Base-by-base conservation (phyloP, 2,329 filamentous ascomycete species). In the Didymella pinodella region DNA sequence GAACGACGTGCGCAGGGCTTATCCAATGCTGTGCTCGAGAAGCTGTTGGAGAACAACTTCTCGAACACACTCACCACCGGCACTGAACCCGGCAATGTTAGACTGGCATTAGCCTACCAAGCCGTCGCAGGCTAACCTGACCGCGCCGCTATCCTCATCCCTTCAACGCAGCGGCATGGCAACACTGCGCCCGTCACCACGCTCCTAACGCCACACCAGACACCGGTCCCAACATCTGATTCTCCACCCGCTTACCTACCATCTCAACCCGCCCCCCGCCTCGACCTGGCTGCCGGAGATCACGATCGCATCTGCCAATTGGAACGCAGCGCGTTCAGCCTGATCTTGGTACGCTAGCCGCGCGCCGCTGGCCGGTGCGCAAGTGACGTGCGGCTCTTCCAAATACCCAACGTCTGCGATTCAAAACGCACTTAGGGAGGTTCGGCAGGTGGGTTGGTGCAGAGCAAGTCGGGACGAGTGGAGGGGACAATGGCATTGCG, bases 301-400 rank as follows among this genome's bases (percentile, higher is more conserved):
- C 54, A 41, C 32, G 32, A 44, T 22, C 8, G 2, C 10, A 10
- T 2, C 20, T 16, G 25, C 54, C 41, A 57, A 51, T 57, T 4
- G 16, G 40, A 32, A 10, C 22, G 2, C 29, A 7, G 18, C 25
- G 40, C 11, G 18, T 25, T 26, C 18, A 26, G 31, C 18, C 40
- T n/a, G 14, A 40, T 51, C 48, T 43, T 57, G 48, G 54, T 57
- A 57, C 54, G 43, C 54, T 57, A 57, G 8, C 4, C 28, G 49
- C 29, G 31, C 40, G 22, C 48, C 47, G 54, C 48, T 22, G 40
- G 28, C 29, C n/a, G 45, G 38, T 44, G 46, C 54, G 31, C 40
- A 10, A 38, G 26, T 46, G 41, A 57, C 54, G 54, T 57, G 47
- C 47, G 41, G 47, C 51, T 32, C 46, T 55, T 56, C 40, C 53